Evolutionary conservation across 139 green algal species (phyloP), one percentile per base, ranked within the genome.

Genomic region (Coccomyxa sp.): DNA sequence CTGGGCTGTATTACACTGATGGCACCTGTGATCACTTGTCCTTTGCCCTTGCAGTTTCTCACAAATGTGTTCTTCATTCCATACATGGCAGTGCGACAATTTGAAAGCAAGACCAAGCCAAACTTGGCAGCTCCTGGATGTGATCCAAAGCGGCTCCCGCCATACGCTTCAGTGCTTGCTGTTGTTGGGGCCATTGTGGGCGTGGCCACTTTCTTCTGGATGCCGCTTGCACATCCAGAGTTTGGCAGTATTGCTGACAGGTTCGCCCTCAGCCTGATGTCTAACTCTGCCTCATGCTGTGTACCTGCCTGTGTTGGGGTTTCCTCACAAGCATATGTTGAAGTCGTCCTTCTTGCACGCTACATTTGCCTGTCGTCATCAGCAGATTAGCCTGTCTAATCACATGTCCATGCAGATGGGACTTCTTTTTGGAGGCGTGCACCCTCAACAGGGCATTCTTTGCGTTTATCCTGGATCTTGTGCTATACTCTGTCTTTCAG

Each of bases 51-150:
- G 69, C 82, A 85, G 85, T 94, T 96, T 76, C 81, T 95, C 36
- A 96, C 92, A 29, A 96, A 95, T 75, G 80, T 94, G 7, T 96
- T 96, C 81, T 91, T 94, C 72, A 71, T 71, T 73, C 74, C 92
- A 27, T 96, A 92, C 85, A 83, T 97, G 72, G 91, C 92, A 0
- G 64, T 94, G 40, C 75, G 93, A 75, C n/a, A 79, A 64, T 14
- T 29, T 70, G n/a, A 54, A 18, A n/a, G 24, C 74, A 39, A 69
- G 71, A 7, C 24, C 55, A 31, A 40, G 55, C 39, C 34, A 55
- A 75, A 50, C 73, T 81, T 41, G 74, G 34, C 38, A 73, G 12
- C 37, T 33, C 24, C 55, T 37, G 73, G 27, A 41, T 55, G 8
- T 39, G 79, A 80, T 44, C 50, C 70, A 38, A 35, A 55, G 1